Percentiles rank a stretch among this genome's conserved stretches.
Conservation (phyloP, 2,329 filamentous ascomycete species). For the Talaromyces sp. region DNA sequence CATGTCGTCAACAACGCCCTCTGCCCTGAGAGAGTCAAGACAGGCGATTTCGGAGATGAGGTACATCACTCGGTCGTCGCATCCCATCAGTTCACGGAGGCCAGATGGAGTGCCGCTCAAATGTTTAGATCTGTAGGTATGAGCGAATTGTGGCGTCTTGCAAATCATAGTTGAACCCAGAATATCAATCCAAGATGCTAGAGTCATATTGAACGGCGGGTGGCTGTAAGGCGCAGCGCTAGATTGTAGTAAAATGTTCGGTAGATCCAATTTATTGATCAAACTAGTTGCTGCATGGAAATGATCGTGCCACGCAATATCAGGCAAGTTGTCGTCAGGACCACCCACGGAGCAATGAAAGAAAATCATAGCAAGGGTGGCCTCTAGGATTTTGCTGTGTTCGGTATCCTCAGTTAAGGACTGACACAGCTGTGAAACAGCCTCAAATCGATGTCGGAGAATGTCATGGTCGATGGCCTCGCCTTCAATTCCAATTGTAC, state of each 20-base stretch:
- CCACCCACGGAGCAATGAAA: constrained; percentile 91
- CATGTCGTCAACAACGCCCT: constrained; percentile 76
- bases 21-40: constrained; percentile 80
- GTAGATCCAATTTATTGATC: constrained; percentile 80
- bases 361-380: constrained; percentile 91
- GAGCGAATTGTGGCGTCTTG: constrained; percentile 79
- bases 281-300: constrained; percentile 87
- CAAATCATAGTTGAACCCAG: constrained; percentile 91
- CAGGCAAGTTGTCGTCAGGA: constrained; percentile 77
- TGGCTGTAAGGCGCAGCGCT: constrained; percentile 54
- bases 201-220: constrained; percentile 89
- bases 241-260: constrained; percentile 62
- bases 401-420: constrained; percentile 76
- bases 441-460: constrained; percentile 86
- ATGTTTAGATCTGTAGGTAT: constrained; percentile 95
- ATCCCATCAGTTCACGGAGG: constrained; percentile 91
- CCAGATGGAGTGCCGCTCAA: constrained; percentile 66
- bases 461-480: constrained; percentile 87
- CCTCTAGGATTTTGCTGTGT: constrained; percentile 85
- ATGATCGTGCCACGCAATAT: constrained; percentile 96
- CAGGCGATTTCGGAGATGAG: constrained; percentile 96
- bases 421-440: constrained; percentile 81
- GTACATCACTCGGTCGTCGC: constrained; percentile 96
- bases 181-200: constrained; percentile 92
- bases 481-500: constrained; percentile 58